phyloP scores from a whole-genome alignment of 768 basidiomycete species.

The Lactifluus rugatus region DNA sequence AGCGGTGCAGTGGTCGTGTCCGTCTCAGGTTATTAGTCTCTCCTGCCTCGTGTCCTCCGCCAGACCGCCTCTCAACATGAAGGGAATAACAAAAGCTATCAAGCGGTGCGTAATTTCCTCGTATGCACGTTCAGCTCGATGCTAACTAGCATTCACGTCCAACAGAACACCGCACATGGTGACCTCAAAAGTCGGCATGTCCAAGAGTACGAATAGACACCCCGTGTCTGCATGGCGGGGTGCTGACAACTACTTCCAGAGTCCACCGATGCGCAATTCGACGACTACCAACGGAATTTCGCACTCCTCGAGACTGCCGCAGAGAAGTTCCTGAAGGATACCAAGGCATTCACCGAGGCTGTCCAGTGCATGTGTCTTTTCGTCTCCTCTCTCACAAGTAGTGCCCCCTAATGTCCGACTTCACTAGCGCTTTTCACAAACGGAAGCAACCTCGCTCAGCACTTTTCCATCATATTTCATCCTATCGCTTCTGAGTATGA shows the following conservation, averaged over 20 bases:
- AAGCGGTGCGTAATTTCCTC: slow-evolving; percentile 44
- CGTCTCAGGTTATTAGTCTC: neutral
- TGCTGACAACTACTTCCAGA: slow-evolving; percentile 31
- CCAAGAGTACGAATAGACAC: slow-evolving; percentile 58
- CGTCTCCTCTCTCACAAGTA: neutral
- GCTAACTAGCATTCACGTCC: slow-evolving; percentile 3
- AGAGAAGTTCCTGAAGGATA: slow-evolving; percentile 89
- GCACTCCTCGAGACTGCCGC: slow-evolving; percentile 63
- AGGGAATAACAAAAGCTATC: slow-evolving; percentile 72
- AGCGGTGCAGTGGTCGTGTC: neutral
- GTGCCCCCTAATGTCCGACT: neutral
- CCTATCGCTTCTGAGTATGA: slow-evolving; percentile 71
- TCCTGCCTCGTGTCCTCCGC: neutral
- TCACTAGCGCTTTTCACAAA: slow-evolving; percentile 53
- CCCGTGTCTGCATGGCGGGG: neutral
- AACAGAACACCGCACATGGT: slow-evolving; percentile 83
- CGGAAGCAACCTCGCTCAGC: slow-evolving; percentile 52
- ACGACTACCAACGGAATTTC: slow-evolving; percentile 78
- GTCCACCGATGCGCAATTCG: slow-evolving; percentile 82
- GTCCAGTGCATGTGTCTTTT: slow-evolving; percentile 48
- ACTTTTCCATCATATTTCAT: slow-evolving; percentile 53
- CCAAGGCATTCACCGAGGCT: slow-evolving; percentile 76
- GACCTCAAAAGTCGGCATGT: slow-evolving; percentile 79
- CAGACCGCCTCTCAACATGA: slow-evolving; percentile 30
- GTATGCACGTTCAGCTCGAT: neutral